Conservation (phyloP, 495 filamentous ascomycete genomes). For the Penicillium nucicola region DNA sequence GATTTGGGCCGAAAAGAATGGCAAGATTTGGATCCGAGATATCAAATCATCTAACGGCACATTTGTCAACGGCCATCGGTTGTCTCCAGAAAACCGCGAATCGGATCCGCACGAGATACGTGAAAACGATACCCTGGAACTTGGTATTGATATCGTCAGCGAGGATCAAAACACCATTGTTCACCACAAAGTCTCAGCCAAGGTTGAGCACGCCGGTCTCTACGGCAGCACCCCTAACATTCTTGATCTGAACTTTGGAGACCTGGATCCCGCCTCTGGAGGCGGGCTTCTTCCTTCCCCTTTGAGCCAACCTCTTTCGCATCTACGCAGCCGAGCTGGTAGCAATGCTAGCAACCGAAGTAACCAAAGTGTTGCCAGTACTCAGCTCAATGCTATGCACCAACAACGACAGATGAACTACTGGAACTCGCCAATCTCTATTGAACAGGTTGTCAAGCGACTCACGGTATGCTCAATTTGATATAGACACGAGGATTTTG, state of each 20-base stretch:
- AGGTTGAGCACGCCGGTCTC: conserved; percentile 90
- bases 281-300: conserved; percentile 63
- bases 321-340: conserved; percentile 66
- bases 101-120: conserved; percentile 91
- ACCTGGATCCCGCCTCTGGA: conserved; percentile 70
- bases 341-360: conserved; percentile 64
- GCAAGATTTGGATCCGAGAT: conserved; percentile 94
- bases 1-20: conserved; percentile 84
- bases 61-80: conserved; percentile 88
- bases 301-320: conserved; percentile 51
- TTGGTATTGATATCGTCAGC: conserved; percentile 97
- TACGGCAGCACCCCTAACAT: conserved; percentile 64
- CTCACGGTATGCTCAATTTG: conserved; percentile 84
- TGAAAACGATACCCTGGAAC: conserved; percentile 81
- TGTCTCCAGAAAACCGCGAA: conserved; percentile 90
- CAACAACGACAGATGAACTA: conserved; percentile 72
- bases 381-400: conserved; percentile 55
- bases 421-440: conserved; percentile 84
- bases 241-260: conserved; percentile 85
- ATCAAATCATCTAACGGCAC: conserved; percentile 98
- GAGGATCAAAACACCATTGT: conserved; percentile 98
- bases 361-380: conserved; percentile 52
- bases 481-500: not conserved
- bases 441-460: conserved; percentile 92
- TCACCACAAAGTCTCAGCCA: conserved; percentile 95